Conservation (phyloP, 2,329 filamentous ascomycete genomes). For the Penicillium sp. region DNA sequence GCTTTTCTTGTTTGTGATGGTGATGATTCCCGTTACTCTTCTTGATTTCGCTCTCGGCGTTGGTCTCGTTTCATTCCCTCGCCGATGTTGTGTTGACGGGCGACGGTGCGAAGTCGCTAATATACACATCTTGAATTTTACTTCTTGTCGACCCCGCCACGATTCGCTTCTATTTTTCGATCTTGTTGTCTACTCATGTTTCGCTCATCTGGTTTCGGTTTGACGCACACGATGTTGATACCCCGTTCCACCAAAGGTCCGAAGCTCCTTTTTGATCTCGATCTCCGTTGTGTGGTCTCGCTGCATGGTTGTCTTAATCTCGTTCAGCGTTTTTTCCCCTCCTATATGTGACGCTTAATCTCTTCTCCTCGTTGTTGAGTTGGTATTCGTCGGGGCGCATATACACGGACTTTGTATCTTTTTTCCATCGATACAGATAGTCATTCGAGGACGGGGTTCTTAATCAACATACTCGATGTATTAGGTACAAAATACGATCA, state of each 20-base stretch:
- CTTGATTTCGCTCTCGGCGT: slow-evolving; percentile 24
- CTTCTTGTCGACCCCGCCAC: background rate
- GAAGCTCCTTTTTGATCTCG: slow-evolving; percentile 2
- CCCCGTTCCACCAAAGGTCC: slow-evolving; percentile 12
- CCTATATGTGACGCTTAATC: slow-evolving; percentile 5
- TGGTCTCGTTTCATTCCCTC: slow-evolving; percentile 17
- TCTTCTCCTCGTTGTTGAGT: slow-evolving; percentile 8
- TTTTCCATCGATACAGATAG: slow-evolving; percentile 12
- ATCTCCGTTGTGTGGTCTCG: slow-evolving; percentile 3
- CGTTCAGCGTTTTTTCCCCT: slow-evolving; percentile 24
- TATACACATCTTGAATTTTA: slow-evolving; percentile 14
- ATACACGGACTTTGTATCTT: slow-evolving; percentile 12
- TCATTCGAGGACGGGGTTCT: slow-evolving; percentile 10
- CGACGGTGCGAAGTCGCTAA: slow-evolving; percentile 15
- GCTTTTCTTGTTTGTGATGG: slow-evolving; percentile 9
- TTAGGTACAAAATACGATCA: slow-evolving; percentile 18
- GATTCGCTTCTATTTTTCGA: slow-evolving; percentile 1
- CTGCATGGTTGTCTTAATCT: slow-evolving; percentile 16
- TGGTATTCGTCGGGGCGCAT: slow-evolving; percentile 5
- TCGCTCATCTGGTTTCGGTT: slow-evolving; percentile 16
- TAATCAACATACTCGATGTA: slow-evolving; percentile 10
- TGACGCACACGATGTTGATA: slow-evolving; percentile 27
- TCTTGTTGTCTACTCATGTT: slow-evolving; percentile 5
- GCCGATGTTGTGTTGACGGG: slow-evolving; percentile 27
- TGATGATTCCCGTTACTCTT: slow-evolving; percentile 8